Evolutionary conservation across 1,284 basidiomycete genomes (phyloP).

Genomic region (Volvariella volvacea): DNA sequence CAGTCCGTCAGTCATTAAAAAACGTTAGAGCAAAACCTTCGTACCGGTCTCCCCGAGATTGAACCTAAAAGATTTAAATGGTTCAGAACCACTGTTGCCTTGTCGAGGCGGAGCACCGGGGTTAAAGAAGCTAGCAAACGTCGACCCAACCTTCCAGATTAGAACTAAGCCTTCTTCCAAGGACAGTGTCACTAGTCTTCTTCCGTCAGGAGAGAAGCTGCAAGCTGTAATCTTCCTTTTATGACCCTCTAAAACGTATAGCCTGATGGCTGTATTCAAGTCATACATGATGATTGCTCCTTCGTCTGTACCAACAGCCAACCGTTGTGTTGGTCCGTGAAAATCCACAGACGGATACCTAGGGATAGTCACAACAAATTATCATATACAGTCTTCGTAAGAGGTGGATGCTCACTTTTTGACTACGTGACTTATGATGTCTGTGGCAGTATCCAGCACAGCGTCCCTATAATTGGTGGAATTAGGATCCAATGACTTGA

Average conservation of each 20-base stretch:
- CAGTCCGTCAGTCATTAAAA: background rate
- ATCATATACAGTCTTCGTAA: background rate
- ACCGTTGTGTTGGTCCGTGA: constrained; percentile 76
- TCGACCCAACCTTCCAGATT: constrained; percentile 88
- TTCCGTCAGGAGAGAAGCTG: constrained; percentile 89
- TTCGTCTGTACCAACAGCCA: constrained; percentile 92
- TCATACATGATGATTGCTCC: constrained; percentile 96
- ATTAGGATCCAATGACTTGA: constrained; percentile 94
- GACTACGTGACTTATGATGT: constrained; percentile 88
- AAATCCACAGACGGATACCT: constrained; percentile 94
- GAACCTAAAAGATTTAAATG: constrained; percentile 81
- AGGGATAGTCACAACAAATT: constrained; percentile 1
- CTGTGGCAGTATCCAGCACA: constrained; percentile 86
- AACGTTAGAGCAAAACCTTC: constrained; percentile 11
- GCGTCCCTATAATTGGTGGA: constrained; percentile 79
- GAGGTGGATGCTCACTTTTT: constrained; percentile 50
- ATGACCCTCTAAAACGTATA: constrained; percentile 94
- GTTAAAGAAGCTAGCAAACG: constrained; percentile 83
- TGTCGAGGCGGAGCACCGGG: constrained; percentile 92
- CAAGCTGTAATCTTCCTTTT: constrained; percentile 72
- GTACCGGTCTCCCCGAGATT: constrained; percentile 59
- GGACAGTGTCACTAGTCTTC: constrained; percentile 83
- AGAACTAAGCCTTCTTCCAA: constrained; percentile 78
- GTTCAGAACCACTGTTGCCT: constrained; percentile 71
- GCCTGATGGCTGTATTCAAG: constrained; percentile 88